Evolutionary conservation across 805 yeast genomes (phyloP), one percentile per base, ranked within the genome.

Genomic region (Teunomyces kruisii): DNA sequence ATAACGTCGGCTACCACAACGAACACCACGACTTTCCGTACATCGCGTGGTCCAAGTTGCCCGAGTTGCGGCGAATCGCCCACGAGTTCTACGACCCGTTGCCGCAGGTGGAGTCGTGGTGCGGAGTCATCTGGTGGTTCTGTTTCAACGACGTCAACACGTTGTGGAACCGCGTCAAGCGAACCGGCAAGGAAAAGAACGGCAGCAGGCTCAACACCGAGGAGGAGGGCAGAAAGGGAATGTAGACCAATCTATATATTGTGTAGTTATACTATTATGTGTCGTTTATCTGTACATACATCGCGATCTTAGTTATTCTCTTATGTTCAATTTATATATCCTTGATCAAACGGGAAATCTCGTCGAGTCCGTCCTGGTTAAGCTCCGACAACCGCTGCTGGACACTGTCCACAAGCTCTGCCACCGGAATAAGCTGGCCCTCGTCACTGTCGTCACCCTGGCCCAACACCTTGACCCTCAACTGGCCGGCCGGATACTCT

Each of bases 21-120:
- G 97, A 90, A 65, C 97, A 90, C 64, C 97, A 90, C 61, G 97
- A 90, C 67, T 90, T 90, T 74, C 97, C 97, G 1, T 90, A 83
- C 61, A 78, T 90, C 55, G 92, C 97, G 0, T 90, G 97, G 97
- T 78, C 94, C 0, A 79, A 81, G 50, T 69, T 90, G 40, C 87
- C 86, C 29, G 67, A 76, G 43, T 68, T 90, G 32, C 75, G 84
- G 44, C 60, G 65, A 39, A 78, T 87, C 27, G 96, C 96, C 3
- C 61, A 74, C 16, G 97, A 90, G 56, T 90, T 86, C 59, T 90
- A 90, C 61, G 85, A 79, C 35, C 87, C 88, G 2, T 73, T 90
- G 46, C 97, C 97, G 1, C 70, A 65, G 48, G 90, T 88, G 49
- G 71, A 76, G 32, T 81, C 90, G 29, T 90, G 97, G 97, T 68